A percentile compares a stretch with the other conserved stretches of the same genome.
Conservation (phyloP, 2,329 filamentous ascomycete genomes). For the Fusarium austroafricanum region DNA sequence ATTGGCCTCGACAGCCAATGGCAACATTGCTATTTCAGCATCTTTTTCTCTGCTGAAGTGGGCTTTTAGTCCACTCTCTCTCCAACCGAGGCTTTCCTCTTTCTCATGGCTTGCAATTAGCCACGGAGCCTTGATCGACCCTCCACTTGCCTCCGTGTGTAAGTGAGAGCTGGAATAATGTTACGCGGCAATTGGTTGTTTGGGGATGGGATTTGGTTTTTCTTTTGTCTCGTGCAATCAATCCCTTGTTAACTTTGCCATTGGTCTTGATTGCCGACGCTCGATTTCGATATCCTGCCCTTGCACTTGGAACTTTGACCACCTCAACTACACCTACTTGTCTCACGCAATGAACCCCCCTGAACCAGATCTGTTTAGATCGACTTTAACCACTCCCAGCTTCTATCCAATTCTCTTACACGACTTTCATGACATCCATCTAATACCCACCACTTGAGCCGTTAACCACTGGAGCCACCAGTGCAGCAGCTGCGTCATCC, state of each 20-base stretch:
- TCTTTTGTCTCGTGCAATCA: background rate
- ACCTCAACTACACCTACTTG: background rate
- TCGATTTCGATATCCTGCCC: constrained; percentile 30
- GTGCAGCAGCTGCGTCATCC: constrained; percentile 25
- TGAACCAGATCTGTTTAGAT: constrained; percentile 19
- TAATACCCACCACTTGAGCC: constrained; percentile 16
- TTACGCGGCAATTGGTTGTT: constrained; percentile 1
- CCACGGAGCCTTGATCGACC: constrained; percentile 7
- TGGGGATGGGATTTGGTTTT: background rate
- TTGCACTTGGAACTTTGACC: constrained; percentile 30
- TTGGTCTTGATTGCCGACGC: constrained; percentile 25
- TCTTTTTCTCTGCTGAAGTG: constrained; percentile 9
- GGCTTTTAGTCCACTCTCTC: constrained; percentile 21
- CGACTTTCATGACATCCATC: background rate
- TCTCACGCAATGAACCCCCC: constrained; percentile 9
- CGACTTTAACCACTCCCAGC: background rate
- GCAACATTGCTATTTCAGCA: constrained; percentile 15
- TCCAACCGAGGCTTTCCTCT: constrained; percentile 23
- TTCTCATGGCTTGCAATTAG: constrained; percentile 10
- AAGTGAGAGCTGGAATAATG: constrained; percentile 3
- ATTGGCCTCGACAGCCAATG: constrained; percentile 26
- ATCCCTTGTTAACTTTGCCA: background rate
- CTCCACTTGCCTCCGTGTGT: constrained; percentile 18
- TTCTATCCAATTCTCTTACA: constrained; percentile 28
- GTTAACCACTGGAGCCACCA: background rate